Conservation (phyloP, 2,329 filamentous ascomycete genomes). For the Epichloe baconii region DNA sequence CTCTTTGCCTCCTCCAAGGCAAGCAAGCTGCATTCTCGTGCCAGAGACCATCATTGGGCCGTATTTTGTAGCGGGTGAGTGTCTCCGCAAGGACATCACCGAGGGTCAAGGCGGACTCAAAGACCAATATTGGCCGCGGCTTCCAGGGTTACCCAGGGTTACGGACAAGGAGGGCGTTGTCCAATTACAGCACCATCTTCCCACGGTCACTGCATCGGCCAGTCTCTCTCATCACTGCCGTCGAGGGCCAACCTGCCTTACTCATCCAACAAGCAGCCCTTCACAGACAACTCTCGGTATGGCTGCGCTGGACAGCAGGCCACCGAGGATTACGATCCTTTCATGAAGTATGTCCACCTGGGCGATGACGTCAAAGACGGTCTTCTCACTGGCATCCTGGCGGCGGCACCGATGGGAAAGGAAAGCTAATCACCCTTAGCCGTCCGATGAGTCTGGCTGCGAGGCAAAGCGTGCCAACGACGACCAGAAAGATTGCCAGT, state of each 20-base stretch:
- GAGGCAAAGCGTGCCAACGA: not conserved
- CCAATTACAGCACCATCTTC: conserved; percentile 27
- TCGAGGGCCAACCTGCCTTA: too few species aligned
- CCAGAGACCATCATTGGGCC: conserved; percentile 8
- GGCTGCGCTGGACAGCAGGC: conserved; percentile 27
- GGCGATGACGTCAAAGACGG: conserved; percentile 38
- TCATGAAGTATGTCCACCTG: conserved; percentile 43
- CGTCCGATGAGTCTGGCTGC: not conserved
- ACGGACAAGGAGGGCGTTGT: conserved; percentile 24
- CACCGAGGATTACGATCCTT: conserved; percentile 39
- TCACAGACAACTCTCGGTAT: conserved; percentile 33
- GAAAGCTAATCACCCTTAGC: not conserved
- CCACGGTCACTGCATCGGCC: conserved; percentile 28
- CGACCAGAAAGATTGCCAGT: not conserved
- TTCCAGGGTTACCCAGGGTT: conserved; percentile 24
- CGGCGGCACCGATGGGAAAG: not conserved
- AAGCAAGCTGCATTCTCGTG: conserved; percentile 6
- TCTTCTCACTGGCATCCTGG: conserved; percentile 5
- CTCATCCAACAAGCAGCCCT: conserved; percentile 24
- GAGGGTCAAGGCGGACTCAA: conserved; percentile 21
- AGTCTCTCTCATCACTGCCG: too few species aligned
- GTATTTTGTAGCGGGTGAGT: conserved; percentile 22
- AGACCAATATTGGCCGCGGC: conserved; percentile 26
- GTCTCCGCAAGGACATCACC: conserved; percentile 12
- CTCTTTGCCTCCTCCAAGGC: conserved; percentile 6